phyloP scores from a whole-genome alignment of 352 stramenopile genomes.

The Peronospora destructor region DNA sequence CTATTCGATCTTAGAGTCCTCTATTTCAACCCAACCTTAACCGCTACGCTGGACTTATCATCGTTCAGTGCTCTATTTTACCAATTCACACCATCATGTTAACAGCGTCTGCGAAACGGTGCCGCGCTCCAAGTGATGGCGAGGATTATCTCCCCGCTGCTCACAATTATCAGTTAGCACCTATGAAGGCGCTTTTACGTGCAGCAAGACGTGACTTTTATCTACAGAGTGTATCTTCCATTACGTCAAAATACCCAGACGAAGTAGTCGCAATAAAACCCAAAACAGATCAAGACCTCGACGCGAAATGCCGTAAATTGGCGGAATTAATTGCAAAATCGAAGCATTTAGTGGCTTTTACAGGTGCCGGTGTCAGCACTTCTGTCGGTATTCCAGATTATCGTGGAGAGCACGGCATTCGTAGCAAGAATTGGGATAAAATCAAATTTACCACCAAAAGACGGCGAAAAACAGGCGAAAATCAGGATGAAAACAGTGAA shows the following conservation, averaged over 20 bases:
- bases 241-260: conserved; percentile 11
- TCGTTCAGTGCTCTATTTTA: not conserved
- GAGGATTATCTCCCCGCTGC: conserved; percentile 22
- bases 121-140: conserved; percentile 22
- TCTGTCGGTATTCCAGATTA: conserved; percentile 77
- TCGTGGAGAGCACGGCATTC: conserved; percentile 71
- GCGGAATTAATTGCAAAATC: conserved; percentile 51
- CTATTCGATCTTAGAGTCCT: too few species aligned
- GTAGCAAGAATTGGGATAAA: conserved; percentile 51
- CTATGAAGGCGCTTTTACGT: conserved; percentile 25
- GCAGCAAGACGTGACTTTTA: conserved; percentile 25
- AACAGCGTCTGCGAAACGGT: conserved; percentile 32
- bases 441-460: conserved; percentile 22
- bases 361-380: conserved; percentile 72
- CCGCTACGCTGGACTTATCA: too few species aligned
- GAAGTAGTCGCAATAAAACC: not conserved
- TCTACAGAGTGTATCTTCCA: conserved; percentile 13
- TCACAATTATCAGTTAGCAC: conserved; percentile 23
- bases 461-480: conserved; percentile 17
- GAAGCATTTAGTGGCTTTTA: conserved; percentile 74
- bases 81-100: conserved; percentile 9
- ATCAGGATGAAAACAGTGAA: conserved; percentile 13
- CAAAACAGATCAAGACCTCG: conserved; percentile 23
- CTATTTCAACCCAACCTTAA: too few species aligned
- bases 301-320: conserved; percentile 51